These are phyloP conservation scores for Teunomyces kruisii DNA, from an alignment of 805 yeast species.

Conservation along the genomic window DNA sequence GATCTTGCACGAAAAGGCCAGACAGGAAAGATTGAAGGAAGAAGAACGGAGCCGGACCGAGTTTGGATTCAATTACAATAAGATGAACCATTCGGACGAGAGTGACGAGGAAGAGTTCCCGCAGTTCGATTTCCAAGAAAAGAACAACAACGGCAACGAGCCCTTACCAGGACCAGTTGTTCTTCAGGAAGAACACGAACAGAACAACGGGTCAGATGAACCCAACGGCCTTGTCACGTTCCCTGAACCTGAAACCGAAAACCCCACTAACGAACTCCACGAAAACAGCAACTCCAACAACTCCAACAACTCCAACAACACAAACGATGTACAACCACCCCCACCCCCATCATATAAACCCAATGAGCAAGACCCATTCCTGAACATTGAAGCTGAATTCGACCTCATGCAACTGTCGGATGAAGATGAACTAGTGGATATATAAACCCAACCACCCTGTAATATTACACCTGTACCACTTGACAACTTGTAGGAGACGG, in stretches of 20 bases:
- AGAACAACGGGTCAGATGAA: not conserved
- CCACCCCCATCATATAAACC: not conserved
- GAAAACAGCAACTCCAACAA: not conserved
- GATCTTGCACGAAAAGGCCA: conserved; percentile 17
- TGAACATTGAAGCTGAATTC: conserved; percentile 2
- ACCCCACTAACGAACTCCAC: not conserved
- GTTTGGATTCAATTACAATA: conserved; percentile 29
- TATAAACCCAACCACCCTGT: not conserved
- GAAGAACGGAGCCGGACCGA: conserved; percentile 27
- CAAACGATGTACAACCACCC: too few species aligned
- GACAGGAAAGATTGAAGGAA: conserved; percentile 29
- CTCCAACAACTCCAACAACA: not conserved
- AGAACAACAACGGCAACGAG: not conserved
- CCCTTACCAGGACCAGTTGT: not conserved
- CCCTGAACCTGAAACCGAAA: not conserved
- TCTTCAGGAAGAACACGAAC: not conserved
- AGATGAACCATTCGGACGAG: conserved; percentile 12
- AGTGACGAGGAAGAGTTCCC: conserved; percentile 10
- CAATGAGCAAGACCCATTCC: not conserved
- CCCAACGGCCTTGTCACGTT: not conserved
- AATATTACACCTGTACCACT: not conserved
- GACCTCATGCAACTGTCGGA: conserved; percentile 3
- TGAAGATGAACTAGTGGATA: conserved; percentile 3
- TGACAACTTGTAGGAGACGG: not conserved
- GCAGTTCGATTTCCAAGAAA: conserved; percentile 12